Evolutionary conservation across 345 rosid genomes (phyloP), one percentile per base, ranked within the genome.

Genomic region (Citrus sp.): DNA sequence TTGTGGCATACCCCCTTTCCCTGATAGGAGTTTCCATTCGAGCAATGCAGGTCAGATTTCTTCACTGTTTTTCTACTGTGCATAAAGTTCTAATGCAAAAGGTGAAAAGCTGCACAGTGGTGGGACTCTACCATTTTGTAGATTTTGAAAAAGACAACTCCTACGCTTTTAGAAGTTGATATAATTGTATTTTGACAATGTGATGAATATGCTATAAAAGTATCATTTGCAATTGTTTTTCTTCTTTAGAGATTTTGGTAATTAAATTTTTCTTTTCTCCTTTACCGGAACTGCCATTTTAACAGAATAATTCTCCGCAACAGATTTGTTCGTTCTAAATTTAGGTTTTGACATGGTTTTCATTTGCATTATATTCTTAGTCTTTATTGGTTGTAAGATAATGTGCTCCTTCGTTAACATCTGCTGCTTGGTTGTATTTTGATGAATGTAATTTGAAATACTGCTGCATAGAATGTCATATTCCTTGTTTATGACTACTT

Each of bases 1-100:
- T 95, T 74, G 97, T 90, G n/a, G 88, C 77, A 10, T 95, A 95
- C 82, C 98, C 97, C 4, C 88, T 89, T 78, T 92, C 96, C 82
- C 86, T 93, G 84, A 88, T 95, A 35, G 98, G 97, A 37, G 98
- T 91, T 64, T 92, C 97, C 56, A 90, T 95, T 55, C 91, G 66
- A 85, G 98, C 98, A 79, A 95, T 93, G 99, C 96, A 95, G 97
- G 98, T 95, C 18, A 76, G 16, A 34, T 54, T 28, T 58, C 67
- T 77, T 78, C 27, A n/a, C 62, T 35, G 74, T 69, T 60, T 46
- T 59, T 34, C 30, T 61, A 24, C 16, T 4, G 22, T 55, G 28
- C 63, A 55, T 55, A n/a, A 55, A 55, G 5, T n/a, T 32, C 4
- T 54, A 30, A 32, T 27, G 34, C 73, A 70, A 70, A 69, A 42